Evolutionary conservation across 768 basidiomycete genomes (phyloP), one percentile per base, ranked within the genome.

Genomic region (Brasilioporus rufonigricans): DNA sequence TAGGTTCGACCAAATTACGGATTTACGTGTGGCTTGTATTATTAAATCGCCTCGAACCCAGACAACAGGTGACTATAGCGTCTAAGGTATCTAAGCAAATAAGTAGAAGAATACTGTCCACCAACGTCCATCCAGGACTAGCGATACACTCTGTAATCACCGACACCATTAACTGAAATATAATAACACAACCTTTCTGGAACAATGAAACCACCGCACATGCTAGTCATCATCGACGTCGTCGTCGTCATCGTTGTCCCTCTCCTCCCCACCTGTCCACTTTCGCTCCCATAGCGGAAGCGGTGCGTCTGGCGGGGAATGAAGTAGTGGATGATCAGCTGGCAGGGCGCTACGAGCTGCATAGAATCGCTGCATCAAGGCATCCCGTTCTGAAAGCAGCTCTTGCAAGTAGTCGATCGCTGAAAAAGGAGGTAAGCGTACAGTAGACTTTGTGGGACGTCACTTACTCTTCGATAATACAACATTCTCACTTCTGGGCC

Each of bases 401-500:
- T 77, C 78, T 31, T 82, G 81, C 58, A 96, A 77, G 62, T 94
- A 85, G 55, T 96, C 93, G 69, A 96, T 93, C 18, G 93, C 93
- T 96, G 60, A 4, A 47, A 14, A 41, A 3, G 18, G 7, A 19
- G 12, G 53, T 60, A 26, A 57, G 46, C 18, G 36, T 40, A 52
- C 53, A 46, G 31, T 14, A 48, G 32, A 52, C 27, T 33, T 26
- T 40, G 44, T 21, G 14, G 6, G 43, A 35, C 4, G 21, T 18
- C 1, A 56, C 91, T 63, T 65, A 95, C 93, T 92, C 72, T 95
- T 93, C 36, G 83, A 81, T 36, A 96, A 71, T 4, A 96, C 93
- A 43, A 95, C 82, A 55, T 92, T 91, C 74, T 96, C 93, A 68
- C 93, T 95, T 63, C 89, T 78, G 8, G 94, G 92, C 1, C 93